These are phyloP conservation scores for Aspergillus sparsus DNA, from an alignment of 495 filamentous ascomycete species.

Conservation along the genomic window DNA sequence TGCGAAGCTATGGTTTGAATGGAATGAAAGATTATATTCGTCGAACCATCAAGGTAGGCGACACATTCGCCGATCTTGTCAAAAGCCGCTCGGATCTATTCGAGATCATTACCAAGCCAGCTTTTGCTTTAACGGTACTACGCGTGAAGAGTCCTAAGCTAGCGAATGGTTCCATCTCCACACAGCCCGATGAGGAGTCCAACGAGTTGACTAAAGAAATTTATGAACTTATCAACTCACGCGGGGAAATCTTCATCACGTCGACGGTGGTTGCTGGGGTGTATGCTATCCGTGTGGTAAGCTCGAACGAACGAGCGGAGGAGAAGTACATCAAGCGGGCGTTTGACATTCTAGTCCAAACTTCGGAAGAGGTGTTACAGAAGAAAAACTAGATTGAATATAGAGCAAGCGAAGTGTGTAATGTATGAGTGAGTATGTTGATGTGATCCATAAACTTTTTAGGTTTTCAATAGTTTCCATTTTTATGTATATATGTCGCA, in stretches of 20 bases:
- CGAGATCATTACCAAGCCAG: slow-evolving; percentile 70
- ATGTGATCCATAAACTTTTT: too few species aligned
- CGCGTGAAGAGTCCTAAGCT: slow-evolving; percentile 41
- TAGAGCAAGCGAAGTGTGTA: too few species aligned
- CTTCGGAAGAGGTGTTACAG: slow-evolving; percentile 56
- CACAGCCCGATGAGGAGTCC: slow-evolving; percentile 48
- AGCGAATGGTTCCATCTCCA: slow-evolving; percentile 16
- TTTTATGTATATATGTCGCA: too few species aligned
- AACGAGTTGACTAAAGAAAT: slow-evolving; percentile 75
- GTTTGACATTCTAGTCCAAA: slow-evolving; percentile 75
- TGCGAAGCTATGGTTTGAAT: slow-evolving; percentile 79
- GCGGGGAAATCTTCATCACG: slow-evolving; percentile 83
- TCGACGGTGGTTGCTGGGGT: slow-evolving; percentile 72
- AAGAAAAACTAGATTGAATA: neutral
- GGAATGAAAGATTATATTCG: slow-evolving; percentile 76
- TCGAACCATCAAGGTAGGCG: slow-evolving; percentile 64
- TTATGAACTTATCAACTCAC: slow-evolving; percentile 72
- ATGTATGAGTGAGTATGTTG: too few species aligned
- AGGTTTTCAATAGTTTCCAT: too few species aligned
- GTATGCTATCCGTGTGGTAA: slow-evolving; percentile 81
- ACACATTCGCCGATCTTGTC: slow-evolving; percentile 65
- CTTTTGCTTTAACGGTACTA: slow-evolving; percentile 81
- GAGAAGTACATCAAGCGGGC: slow-evolving; percentile 70
- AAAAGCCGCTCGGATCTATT: slow-evolving; percentile 69
- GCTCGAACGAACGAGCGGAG: slow-evolving; percentile 66